A percentile compares a stretch with the other conserved stretches of the same genome.
Conservation (phyloP, 2,329 filamentous ascomycete species). For the Aureobasidium pullulans region DNA sequence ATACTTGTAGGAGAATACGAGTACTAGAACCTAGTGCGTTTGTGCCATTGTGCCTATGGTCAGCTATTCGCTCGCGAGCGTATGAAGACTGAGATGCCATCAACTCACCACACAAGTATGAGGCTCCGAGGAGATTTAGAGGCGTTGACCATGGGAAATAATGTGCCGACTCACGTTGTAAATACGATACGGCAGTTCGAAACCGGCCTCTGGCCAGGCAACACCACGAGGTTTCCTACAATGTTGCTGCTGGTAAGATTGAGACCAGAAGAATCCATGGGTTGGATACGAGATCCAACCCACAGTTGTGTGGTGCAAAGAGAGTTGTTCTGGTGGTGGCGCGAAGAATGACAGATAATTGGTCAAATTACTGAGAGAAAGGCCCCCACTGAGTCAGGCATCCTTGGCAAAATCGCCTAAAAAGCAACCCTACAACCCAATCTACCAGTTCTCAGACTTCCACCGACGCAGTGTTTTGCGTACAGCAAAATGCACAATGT, state of each 20-base stretch:
- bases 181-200: not conserved
- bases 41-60: not conserved
- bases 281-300: too few species aligned
- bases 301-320: too few species aligned
- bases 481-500: too few species aligned
- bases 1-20: not conserved
- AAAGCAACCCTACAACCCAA: too few species aligned
- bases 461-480: too few species aligned
- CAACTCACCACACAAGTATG: not conserved
- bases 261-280: not conserved
- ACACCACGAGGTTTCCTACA: not conserved
- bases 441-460: too few species aligned
- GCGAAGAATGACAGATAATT: too few species aligned
- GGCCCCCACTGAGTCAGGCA: too few species aligned
- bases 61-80: not conserved
- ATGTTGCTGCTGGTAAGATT: not conserved
- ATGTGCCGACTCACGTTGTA: not conserved
- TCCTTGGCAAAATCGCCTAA: too few species aligned
- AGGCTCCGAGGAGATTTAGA: not conserved
- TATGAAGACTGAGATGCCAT: not conserved
- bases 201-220: not conserved
- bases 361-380: too few species aligned
- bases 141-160: not conserved
- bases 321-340: too few species aligned
- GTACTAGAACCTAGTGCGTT: not conserved